Evolutionary conservation across 352 stramenopile species (phyloP), one percentile per base, ranked within the genome.

Genomic region (Globisporangium spiculum): DNA sequence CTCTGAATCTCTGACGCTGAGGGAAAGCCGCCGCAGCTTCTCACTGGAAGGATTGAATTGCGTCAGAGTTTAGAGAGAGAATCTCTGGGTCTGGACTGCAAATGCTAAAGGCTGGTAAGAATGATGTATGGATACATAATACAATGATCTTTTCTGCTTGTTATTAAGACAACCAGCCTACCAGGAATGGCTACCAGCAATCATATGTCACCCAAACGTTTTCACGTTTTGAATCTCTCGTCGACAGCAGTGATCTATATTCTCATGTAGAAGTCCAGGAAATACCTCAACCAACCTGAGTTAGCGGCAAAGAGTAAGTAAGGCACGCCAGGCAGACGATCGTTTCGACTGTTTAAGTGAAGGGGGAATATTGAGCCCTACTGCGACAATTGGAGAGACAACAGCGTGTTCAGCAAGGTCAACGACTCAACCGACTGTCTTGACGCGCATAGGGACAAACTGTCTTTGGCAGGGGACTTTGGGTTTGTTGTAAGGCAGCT

Each of bases 361-460:
- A 16, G 41, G 4, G 16, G 4, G n/a, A n/a, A 20, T 48, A 48
- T 48, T n/a, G 16, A 48, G 20, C 48, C 6, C 48, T 27, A 41
- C 2, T 60, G 54, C 26, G 54, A 60, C 54, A 60, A 18, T 26
- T 36, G 24, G 30, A 22, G 54, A 60, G 30, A 60, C 24, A 60
- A 48, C 9, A 48, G 4, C 7, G 4, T 4, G 41, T 48, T 48
- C 41, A 48, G 41, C 41, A 48, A 48, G 16, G 44, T 52, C 18
- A 52, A 48, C 14, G 14, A 48, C 41, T 44, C 41, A 20, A 48
- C 14, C 6, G 16, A n/a, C 41, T 48, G 41, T 48, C 41, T n/a
- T n/a, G 41, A 48, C 16, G 36, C 12, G 4, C 36, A 44, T 10
- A 7, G 4, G 14, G 4, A 48, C 4, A 48, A 16, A 20, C 38